Base-by-base conservation (phyloP, 1,284 basidiomycete species). In the Hemileia vastatrix region DNA sequence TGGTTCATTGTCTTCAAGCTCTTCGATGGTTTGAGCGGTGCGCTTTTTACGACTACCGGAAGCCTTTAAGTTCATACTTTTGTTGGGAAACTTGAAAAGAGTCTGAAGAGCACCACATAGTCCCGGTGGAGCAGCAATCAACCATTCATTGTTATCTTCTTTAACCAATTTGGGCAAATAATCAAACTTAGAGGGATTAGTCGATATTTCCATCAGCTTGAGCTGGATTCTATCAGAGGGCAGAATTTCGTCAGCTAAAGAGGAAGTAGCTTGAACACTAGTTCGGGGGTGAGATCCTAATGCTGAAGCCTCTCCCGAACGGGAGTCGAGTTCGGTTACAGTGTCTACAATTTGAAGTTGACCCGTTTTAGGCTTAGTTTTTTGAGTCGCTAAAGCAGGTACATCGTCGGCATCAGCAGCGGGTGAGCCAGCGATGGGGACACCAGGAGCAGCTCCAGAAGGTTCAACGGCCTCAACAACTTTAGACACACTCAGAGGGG, bases 1-100 rank as follows among this genome's bases (percentile, higher is more conserved):
- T 3, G 18, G 13, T 49, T 49, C n/a, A n/a, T n/a, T n/a, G n/a
- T 8, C 40, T 11, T 49, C 48, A 2, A 51, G 24, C 45, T 59
- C 57, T 43, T 50, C 57, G 40, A 23, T 21, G 50, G 31, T 49
- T 18, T 15, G 40, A 21, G n/a, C n/a, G n/a, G n/a, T n/a, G n/a
- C n/a, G n/a, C n/a, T n/a, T n/a, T n/a, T n/a, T n/a, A 31, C 55
- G 18, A 31, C 55, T 18, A 15, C 55, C 9, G 31, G 55, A 18
- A 48, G 31, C 19, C 57, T 27, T n/a, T 50, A 33, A 23, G 3
- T 23, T 13, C 57, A 27, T n/a, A 6, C 47, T 23, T 32, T 27
- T 8, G 48, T 36, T 43, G 48, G 57, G 57, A 44, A 59, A 59
- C 57, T 59, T 59, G 49, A 59, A 59, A 5, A 59, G 13, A n/a